phyloP scores from a whole-genome alignment of 2,329 filamentous ascomycete species.

The Harringtonia aguacate region DNA sequence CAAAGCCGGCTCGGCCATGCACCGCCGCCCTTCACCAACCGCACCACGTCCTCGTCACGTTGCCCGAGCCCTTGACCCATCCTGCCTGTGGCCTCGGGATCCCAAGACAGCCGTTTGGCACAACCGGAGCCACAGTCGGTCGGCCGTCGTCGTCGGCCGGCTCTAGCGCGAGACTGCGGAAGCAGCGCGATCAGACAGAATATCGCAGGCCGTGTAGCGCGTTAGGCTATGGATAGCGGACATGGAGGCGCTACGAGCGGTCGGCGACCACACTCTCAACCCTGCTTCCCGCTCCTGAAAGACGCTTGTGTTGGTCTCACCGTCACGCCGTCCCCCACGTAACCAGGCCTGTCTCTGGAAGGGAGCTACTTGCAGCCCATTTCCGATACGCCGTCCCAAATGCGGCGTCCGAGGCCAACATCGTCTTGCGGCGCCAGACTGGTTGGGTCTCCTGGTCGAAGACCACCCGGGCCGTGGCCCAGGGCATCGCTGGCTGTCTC shows the following conservation, averaged over 20 bases:
- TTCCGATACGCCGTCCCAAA: too few species aligned
- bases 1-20: constrained; percentile 24
- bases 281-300: too few species aligned
- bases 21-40: constrained; percentile 42
- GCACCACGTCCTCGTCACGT: constrained; percentile 38
- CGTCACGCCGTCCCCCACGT: too few species aligned
- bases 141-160: constrained; percentile 26
- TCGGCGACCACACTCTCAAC: too few species aligned
- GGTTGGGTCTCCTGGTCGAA: constrained; percentile 41
- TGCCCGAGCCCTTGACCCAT: constrained; percentile 35
- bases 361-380: too few species aligned
- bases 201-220: constrained; percentile 35
- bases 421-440: constrained; percentile 38
- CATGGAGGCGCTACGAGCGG: too few species aligned
- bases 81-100: constrained; percentile 42
- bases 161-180: constrained; percentile 21
- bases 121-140: constrained; percentile 35
- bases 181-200: constrained; percentile 21
- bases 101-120: constrained; percentile 34
- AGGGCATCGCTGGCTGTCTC: constrained; percentile 32
- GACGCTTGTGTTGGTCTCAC: too few species aligned
- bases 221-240: constrained; percentile 41
- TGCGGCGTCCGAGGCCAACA: constrained; percentile 27
- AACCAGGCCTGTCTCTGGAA: too few species aligned
- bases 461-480: constrained; percentile 28